Evolutionary conservation across 2,329 filamentous ascomycete species (phyloP).

Genomic region (Chalaropsis thielavioides): DNA sequence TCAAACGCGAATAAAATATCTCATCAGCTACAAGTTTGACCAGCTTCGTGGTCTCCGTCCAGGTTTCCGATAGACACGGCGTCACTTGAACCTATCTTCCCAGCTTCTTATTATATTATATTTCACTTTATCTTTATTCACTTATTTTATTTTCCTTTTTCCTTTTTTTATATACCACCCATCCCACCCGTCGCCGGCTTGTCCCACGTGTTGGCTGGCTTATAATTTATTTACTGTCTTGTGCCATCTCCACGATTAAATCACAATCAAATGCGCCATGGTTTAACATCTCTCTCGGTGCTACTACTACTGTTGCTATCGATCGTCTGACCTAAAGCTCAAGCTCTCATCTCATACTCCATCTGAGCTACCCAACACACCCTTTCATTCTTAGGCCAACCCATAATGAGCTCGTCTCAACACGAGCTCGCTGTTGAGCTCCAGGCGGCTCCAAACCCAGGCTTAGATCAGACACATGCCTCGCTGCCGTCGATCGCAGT

Average conservation of each 20-base stretch:
- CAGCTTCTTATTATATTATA: neutral
- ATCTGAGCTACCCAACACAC: neutral
- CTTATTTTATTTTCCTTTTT: neutral
- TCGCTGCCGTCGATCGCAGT: neutral
- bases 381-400: neutral
- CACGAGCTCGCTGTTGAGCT: neutral
- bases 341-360: neutral
- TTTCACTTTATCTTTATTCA: neutral
- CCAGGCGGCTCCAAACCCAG: neutral
- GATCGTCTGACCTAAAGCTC: slow-evolving; percentile 5
- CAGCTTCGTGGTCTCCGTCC: neutral
- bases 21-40: neutral
- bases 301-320: neutral
- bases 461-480: neutral
- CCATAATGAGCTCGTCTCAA: slow-evolving; percentile 7
- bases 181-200: neutral
- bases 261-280: neutral
- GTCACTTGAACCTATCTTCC: neutral
- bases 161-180: neutral
- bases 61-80: neutral
- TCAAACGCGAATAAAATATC: slow-evolving; percentile 3
- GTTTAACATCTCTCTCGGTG: neutral
- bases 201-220: neutral
- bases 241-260: neutral
- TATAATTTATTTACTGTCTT: neutral